A percentile compares a stretch with the other conserved stretches of the same genome.
Conservation (phyloP, 2,329 filamentous ascomycete genomes). For the Thielaviopsis ethacetica region DNA sequence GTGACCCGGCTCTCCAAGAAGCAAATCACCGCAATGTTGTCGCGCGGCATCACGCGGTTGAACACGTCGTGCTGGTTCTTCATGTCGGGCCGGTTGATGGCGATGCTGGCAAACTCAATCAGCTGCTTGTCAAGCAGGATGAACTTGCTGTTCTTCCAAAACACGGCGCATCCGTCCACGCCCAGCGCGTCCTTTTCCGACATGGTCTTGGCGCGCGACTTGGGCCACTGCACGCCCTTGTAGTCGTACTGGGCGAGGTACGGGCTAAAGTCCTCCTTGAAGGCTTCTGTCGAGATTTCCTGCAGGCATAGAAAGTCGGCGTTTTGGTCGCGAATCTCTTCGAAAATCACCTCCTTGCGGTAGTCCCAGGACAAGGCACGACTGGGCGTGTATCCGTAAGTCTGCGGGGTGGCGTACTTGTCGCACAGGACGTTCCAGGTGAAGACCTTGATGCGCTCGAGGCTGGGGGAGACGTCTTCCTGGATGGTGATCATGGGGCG, state of each 20-base stretch:
- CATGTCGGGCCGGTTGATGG: slow-evolving; percentile 90
- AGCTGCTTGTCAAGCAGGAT: slow-evolving; percentile 87
- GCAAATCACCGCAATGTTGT: slow-evolving; percentile 84
- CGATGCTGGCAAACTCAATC: slow-evolving; percentile 79
- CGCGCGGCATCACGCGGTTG: slow-evolving; percentile 95
- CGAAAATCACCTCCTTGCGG: slow-evolving; percentile 64
- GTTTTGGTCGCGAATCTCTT: slow-evolving; percentile 62
- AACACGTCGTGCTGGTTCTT: slow-evolving; percentile 96
- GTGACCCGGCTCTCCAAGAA: slow-evolving; percentile 88
- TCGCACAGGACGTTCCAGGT: slow-evolving; percentile 96
- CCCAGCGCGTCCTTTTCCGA: slow-evolving; percentile 68
- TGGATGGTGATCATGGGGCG: slow-evolving; percentile 68
- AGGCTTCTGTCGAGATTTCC: slow-evolving; percentile 82
- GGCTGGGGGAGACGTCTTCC: slow-evolving; percentile 39
- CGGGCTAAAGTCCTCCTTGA: slow-evolving; percentile 81
- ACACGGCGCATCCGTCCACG: slow-evolving; percentile 95
- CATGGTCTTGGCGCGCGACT: slow-evolving; percentile 83
- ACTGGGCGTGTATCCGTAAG: slow-evolving; percentile 82
- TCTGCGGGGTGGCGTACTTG: slow-evolving; percentile 68
- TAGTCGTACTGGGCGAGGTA: slow-evolving; percentile 76
- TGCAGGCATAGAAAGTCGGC: slow-evolving; percentile 88
- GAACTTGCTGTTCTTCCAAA: slow-evolving; percentile 92
- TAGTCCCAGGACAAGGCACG: slow-evolving; percentile 75
- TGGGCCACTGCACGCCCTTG: slow-evolving; percentile 86
- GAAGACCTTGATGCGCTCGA: slow-evolving; percentile 66